A percentile compares a stretch with the other conserved stretches of the same genome.
Evolutionary conservation across 495 filamentous ascomycete species (phyloP).

Genomic region (Hypomontagnella submonticulosa): DNA sequence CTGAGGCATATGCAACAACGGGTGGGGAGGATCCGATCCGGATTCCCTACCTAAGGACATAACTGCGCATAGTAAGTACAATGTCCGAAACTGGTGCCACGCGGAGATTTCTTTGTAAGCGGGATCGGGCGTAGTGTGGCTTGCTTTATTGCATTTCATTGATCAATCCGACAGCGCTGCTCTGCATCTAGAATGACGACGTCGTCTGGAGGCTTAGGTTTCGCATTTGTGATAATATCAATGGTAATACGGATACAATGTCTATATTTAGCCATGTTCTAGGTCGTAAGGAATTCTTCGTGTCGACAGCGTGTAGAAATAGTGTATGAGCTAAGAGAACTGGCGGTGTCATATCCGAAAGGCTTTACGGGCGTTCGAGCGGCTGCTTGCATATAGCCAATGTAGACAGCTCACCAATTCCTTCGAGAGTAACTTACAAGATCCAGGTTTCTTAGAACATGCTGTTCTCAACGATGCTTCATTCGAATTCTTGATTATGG

Average conservation of each 20-base stretch:
- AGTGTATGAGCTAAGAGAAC: constrained; percentile 6
- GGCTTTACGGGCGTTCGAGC: constrained; percentile 20
- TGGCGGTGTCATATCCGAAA: constrained; percentile 2
- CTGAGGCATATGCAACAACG: constrained; percentile 6
- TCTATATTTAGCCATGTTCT: constrained; percentile 15
- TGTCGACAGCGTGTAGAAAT: constrained; percentile 9
- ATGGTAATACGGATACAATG: constrained; percentile 12
- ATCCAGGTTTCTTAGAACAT: neutral
- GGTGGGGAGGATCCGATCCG: constrained; percentile 32
- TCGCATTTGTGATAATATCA: neutral
- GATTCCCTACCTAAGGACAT: neutral
- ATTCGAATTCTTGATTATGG: neutral
- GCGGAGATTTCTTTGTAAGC: constrained; percentile 5
- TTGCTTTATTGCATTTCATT: constrained; percentile 18
- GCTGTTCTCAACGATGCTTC: neutral
- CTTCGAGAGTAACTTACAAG: neutral
- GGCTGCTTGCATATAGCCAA: constrained; percentile 18
- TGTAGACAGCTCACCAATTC: constrained; percentile 7
- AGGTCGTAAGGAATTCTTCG: neutral
- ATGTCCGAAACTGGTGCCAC: constrained; percentile 24
- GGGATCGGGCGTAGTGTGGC: constrained; percentile 23
- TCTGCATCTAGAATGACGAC: constrained; percentile 10
- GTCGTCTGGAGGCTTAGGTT: neutral
- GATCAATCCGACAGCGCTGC: neutral
- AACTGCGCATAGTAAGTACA: constrained; percentile 6